phyloP scores from a whole-genome alignment of 352 stramenopile species.

The Phytophthora chlamydospora region DNA sequence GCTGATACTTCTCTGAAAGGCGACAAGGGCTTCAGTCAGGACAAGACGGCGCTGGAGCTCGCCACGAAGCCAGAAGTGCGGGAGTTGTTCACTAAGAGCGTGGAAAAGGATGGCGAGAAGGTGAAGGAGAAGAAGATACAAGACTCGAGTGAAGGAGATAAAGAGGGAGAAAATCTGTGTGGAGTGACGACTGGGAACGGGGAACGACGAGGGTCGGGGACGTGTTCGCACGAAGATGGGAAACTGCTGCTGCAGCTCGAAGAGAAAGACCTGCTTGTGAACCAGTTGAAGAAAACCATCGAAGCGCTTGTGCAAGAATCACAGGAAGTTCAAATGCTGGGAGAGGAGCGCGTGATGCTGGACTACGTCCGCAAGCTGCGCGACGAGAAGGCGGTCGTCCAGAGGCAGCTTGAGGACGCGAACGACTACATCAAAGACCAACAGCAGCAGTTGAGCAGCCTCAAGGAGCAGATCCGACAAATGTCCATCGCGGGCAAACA shows the following conservation, averaged over 20 bases:
- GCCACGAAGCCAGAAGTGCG: slow-evolving; percentile 53
- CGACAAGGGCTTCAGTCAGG: slow-evolving; percentile 54
- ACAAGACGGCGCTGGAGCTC: slow-evolving; percentile 65
- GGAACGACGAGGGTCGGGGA: slow-evolving; percentile 11
- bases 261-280: slow-evolving; percentile 84
- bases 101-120: slow-evolving; percentile 1
- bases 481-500: slow-evolving; percentile 37
- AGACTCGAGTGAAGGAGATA: slow-evolving; percentile 1
- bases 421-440: slow-evolving; percentile 82
- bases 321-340: slow-evolving; percentile 80
- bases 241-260: slow-evolving; percentile 71
- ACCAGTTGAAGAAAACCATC: slow-evolving; percentile 82
- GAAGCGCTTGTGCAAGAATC: slow-evolving; percentile 75
- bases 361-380: slow-evolving; percentile 87
- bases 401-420: slow-evolving; percentile 74
- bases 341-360: slow-evolving; percentile 79
- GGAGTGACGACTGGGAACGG: neutral
- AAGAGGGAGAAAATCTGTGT: slow-evolving; percentile 6
- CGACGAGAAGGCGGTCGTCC: slow-evolving; percentile 72
- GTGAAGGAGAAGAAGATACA: neutral
- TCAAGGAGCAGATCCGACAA: slow-evolving; percentile 75
- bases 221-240: slow-evolving; percentile 34
- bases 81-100: slow-evolving; percentile 35
- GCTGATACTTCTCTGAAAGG: slow-evolving; percentile 54
- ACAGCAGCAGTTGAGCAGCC: slow-evolving; percentile 72